Conservation (phyloP, 106 monocot species). For the Allium fistulosum region DNA sequence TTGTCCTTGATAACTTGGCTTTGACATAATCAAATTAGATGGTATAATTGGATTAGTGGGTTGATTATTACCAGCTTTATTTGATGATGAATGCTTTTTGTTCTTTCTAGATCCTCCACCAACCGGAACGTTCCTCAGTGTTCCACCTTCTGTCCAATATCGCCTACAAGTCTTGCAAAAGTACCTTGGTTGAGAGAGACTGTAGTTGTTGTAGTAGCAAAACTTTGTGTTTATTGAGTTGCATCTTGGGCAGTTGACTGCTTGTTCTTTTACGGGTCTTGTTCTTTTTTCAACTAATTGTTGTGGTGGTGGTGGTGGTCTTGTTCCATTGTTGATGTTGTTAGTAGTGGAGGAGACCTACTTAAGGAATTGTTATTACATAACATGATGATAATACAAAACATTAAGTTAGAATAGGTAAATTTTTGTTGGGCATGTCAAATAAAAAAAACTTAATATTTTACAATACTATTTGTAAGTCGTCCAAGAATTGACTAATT, state of each 20-base stretch:
- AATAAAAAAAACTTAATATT: too few species aligned
- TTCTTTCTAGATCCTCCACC: conserved; percentile 51
- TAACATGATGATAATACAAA: too few species aligned
- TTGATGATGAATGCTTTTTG: conserved; percentile 19
- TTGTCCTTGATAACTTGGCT: background rate
- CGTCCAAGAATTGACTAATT: too few species aligned
- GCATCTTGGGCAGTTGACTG: conserved; percentile 20
- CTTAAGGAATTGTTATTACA: too few species aligned
- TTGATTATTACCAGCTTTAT: background rate
- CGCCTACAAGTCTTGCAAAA: conserved; percentile 51
- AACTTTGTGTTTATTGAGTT: conserved; percentile 36
- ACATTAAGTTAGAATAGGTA: too few species aligned
- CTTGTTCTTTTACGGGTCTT: conserved; percentile 6
- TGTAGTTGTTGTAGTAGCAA: conserved; percentile 46
- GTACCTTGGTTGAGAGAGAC: conserved; percentile 52
- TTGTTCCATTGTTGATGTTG: background rate
- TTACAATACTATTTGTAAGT: too few species aligned
- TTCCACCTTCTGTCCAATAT: conserved; percentile 34
- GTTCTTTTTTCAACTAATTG: background rate
- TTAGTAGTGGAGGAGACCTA: background rate
- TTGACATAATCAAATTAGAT: background rate
- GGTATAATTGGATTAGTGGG: background rate
- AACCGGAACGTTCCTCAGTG: conserved; percentile 28
- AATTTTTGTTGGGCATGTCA: too few species aligned
- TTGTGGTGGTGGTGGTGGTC: background rate